Evolutionary conservation across 2,329 filamentous ascomycete genomes (phyloP).

Genomic region (Botryotinia convoluta): DNA sequence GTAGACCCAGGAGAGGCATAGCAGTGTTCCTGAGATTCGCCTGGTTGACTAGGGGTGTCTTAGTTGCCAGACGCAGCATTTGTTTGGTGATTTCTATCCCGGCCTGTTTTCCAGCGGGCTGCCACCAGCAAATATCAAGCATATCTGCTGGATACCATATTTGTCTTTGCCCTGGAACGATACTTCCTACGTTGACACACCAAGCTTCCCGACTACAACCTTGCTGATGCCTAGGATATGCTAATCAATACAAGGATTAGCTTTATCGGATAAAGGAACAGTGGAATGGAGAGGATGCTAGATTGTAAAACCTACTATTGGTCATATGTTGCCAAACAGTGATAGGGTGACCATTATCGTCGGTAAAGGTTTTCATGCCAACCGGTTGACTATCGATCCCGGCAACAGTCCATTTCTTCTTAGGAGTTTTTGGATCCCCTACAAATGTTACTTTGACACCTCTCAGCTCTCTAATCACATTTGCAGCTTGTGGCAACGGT

Average conservation of each 20-base stretch:
- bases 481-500: not conserved
- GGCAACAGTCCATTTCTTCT: not conserved
- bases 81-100: not conserved
- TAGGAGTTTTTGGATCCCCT: not conserved
- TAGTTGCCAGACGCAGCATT: not conserved
- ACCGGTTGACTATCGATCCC: not conserved
- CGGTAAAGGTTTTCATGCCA: not conserved
- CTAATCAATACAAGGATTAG: too few relatives aligned
- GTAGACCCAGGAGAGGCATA: too few relatives aligned
- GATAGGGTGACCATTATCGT: not conserved
- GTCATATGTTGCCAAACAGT: not conserved
- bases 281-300: too few relatives aligned
- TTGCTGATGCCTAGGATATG: not conserved
- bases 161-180: not conserved
- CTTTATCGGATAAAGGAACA: too few relatives aligned
- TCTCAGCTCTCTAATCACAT: not conserved
- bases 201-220: not conserved
- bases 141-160: conserved; percentile 22
- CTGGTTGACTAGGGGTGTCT: not conserved
- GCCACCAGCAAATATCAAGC: conserved; percentile 19
- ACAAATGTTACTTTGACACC: not conserved
- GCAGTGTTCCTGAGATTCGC: not conserved
- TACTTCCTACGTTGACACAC: not conserved
- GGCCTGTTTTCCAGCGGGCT: conserved; percentile 5
- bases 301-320: not conserved